A percentile compares a stretch with the other conserved stretches of the same genome.
These are phyloP conservation scores for Trametes gibbosa DNA, from an alignment of 768 basidiomycete genomes.

Conservation along the genomic window DNA sequence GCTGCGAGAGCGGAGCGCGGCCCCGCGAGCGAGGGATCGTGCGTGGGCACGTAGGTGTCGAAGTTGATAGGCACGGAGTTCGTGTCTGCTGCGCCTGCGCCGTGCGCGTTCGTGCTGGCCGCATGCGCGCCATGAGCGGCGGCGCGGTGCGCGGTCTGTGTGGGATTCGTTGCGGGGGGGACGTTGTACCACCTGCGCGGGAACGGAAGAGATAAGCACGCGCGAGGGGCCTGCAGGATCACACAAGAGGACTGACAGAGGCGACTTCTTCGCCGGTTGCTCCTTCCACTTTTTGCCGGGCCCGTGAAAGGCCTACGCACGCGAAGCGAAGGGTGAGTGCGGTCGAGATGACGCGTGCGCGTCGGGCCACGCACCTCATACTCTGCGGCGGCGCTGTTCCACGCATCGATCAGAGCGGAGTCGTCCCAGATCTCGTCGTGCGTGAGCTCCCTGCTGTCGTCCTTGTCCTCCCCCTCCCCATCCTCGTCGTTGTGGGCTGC, in stretches of 20 bases:
- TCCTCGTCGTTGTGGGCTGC: constrained; percentile 23
- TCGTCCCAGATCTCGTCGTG: constrained; percentile 86
- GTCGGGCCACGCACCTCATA: constrained; percentile 51
- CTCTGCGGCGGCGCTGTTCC: constrained; percentile 82
- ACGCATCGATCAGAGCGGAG: constrained; percentile 76
- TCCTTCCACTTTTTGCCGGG: constrained; percentile 70
- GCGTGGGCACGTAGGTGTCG: constrained; percentile 64
- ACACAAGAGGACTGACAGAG: constrained; percentile 47
- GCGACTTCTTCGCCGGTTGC: constrained; percentile 66
- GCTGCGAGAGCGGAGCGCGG: constrained; percentile 14
- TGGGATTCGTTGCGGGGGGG: constrained; percentile 35
- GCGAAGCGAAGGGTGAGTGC: background rate
- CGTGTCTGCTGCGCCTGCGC: constrained; percentile 26
- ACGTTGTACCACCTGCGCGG: constrained; percentile 75
- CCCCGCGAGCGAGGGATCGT: constrained; percentile 59
- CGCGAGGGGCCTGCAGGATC: background rate
- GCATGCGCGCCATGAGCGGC: constrained; percentile 1
- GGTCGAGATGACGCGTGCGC: background rate
- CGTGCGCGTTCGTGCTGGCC: background rate
- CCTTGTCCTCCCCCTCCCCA: constrained; percentile 36
- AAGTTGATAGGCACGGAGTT: constrained; percentile 69
- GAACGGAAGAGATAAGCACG: background rate
- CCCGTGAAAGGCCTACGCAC: constrained; percentile 57
- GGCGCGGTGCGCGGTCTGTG: constrained; percentile 3
- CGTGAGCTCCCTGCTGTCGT: constrained; percentile 62